A percentile compares a stretch with the other conserved stretches of the same genome.
Evolutionary conservation across 768 basidiomycete genomes (phyloP).

Genomic region (Hericium rajendrae): DNA sequence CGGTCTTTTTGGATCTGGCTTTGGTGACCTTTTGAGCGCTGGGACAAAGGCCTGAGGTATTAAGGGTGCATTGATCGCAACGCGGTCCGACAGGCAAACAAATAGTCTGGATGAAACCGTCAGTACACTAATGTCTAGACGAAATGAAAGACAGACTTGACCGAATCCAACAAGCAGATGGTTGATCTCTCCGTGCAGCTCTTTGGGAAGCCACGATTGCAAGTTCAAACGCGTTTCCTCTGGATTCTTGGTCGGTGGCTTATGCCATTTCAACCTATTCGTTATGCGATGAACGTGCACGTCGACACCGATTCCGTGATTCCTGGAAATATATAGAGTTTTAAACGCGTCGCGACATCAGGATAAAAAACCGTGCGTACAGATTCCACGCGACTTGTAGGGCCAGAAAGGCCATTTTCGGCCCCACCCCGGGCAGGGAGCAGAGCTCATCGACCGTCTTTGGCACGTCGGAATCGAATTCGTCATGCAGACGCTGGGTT

Average conservation of each 20-base stretch:
- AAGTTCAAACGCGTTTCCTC: slow-evolving; percentile 81
- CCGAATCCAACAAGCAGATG: slow-evolving; percentile 78
- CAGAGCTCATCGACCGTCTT: slow-evolving; percentile 84
- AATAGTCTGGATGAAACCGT: slow-evolving; percentile 36
- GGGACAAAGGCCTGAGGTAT: slow-evolving; percentile 49
- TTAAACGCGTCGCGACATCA: not conserved
- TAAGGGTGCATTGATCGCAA: slow-evolving; percentile 56
- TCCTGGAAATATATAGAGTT: slow-evolving; percentile 32
- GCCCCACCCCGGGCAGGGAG: slow-evolving; percentile 84
- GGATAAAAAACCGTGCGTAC: slow-evolving; percentile 29
- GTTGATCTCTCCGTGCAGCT: slow-evolving; percentile 68
- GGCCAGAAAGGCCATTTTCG: slow-evolving; percentile 90
- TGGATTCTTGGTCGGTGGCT: slow-evolving; percentile 69
- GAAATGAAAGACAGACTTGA: slow-evolving; percentile 38
- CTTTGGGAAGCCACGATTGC: slow-evolving; percentile 75
- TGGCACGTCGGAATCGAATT: slow-evolving; percentile 79
- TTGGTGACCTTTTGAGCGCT: slow-evolving; percentile 37
- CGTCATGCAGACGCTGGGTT: slow-evolving; percentile 55
- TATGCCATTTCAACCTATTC: slow-evolving; percentile 89
- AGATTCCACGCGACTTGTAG: slow-evolving; percentile 81
- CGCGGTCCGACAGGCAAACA: slow-evolving; percentile 58
- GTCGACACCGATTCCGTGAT: slow-evolving; percentile 90
- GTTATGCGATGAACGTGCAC: slow-evolving; percentile 95
- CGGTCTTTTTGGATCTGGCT: slow-evolving; percentile 9
- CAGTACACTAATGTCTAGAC: not conserved